Evolutionary conservation across 768 basidiomycete genomes (phyloP).

Genomic region (Russula brevipes): DNA sequence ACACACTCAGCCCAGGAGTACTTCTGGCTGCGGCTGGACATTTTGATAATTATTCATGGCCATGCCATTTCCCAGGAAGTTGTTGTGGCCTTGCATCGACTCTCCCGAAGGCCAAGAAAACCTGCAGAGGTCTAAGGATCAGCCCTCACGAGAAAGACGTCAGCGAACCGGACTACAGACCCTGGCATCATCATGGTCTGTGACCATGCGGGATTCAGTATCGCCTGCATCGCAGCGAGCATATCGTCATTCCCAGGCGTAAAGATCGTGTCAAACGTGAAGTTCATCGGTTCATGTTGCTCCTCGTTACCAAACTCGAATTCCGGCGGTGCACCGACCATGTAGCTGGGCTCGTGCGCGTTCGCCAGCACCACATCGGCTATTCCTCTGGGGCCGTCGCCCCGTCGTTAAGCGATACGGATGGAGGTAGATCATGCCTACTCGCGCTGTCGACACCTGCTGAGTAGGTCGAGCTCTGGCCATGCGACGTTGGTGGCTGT

Average conservation of each 20-base stretch:
- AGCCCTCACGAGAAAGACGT: neutral
- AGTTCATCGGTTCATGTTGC: conserved; percentile 8
- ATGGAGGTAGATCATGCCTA: neutral
- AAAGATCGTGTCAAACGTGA: conserved; percentile 18
- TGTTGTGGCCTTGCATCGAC: too few relatives aligned
- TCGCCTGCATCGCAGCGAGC: conserved; percentile 66
- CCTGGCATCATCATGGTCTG: conserved; percentile 83
- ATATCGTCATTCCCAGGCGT: conserved; percentile 37
- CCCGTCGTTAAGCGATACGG: neutral
- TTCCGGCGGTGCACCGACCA: neutral
- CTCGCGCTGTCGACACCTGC: neutral
- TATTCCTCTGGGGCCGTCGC: neutral
- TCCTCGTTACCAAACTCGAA: conserved; percentile 10
- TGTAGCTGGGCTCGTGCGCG: neutral
- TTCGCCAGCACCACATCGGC: neutral
- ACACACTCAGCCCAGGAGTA: too few relatives aligned
- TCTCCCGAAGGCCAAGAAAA: conserved; percentile 17
- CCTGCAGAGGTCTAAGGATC: neutral
- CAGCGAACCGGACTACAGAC: conserved; percentile 33
- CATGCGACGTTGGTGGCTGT: neutral
- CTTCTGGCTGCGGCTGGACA: too few relatives aligned
- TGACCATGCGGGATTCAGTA: conserved; percentile 73
- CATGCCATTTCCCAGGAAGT: too few relatives aligned
- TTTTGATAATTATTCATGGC: too few relatives aligned
- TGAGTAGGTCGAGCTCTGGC: neutral